A percentile compares a stretch with the other conserved stretches of the same genome.
These are phyloP conservation scores for Silene coronaria DNA, from an alignment of 179 eudicot species.

Conservation along the genomic window DNA sequence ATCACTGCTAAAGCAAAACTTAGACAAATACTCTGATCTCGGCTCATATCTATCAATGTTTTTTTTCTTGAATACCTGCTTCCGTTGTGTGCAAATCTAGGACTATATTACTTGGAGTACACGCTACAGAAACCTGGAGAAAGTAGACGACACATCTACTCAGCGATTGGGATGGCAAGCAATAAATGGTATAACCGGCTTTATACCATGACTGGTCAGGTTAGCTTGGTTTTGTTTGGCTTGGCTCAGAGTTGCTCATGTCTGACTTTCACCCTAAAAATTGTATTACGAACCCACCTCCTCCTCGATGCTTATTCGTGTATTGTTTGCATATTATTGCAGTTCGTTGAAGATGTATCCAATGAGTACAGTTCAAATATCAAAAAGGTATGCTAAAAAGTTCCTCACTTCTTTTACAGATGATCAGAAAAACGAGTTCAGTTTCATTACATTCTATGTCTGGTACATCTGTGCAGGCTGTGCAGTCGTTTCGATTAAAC, in stretches of 20 bases:
- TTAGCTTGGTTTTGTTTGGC: constrained; percentile 13
- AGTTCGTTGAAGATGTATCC: constrained; percentile 82
- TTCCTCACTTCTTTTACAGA: background rate
- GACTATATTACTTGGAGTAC: constrained; percentile 78
- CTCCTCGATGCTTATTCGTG: constrained; percentile 3
- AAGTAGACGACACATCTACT: constrained; percentile 59
- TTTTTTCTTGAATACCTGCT: background rate
- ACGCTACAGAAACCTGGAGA: constrained; percentile 83
- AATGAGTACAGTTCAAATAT: constrained; percentile 49
- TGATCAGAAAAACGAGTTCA: background rate
- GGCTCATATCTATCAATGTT: too few species aligned
- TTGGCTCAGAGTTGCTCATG: background rate
- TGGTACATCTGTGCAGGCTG: constrained; percentile 37
- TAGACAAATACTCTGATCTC: too few species aligned
- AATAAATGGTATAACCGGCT: constrained; percentile 76
- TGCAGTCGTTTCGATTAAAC: constrained; percentile 55
- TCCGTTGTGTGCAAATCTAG: constrained; percentile 29
- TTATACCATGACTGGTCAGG: constrained; percentile 94
- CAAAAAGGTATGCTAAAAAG: constrained; percentile 42
- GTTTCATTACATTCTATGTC: background rate
- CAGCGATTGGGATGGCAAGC: constrained; percentile 70
- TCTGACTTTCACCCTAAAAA: background rate
- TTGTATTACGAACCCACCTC: background rate
- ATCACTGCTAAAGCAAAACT: too few species aligned
- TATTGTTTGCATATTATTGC: constrained; percentile 22